These are phyloP conservation scores for Blastocystis sp. DNA, from an alignment of 352 stramenopile genomes.

Conservation along the genomic window DNA sequence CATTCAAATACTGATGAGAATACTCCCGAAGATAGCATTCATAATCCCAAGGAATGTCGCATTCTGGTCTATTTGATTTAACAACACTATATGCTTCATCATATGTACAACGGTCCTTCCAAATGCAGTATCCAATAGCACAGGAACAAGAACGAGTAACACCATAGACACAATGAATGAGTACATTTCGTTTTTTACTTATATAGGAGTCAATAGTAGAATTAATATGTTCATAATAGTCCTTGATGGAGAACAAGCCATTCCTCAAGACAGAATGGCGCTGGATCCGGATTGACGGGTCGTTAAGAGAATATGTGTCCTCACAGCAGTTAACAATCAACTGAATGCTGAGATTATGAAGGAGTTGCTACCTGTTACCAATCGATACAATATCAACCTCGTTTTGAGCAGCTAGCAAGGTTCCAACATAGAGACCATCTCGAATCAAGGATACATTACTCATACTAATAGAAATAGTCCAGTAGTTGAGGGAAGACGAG, in stretches of 20 bases:
- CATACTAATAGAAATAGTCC: too few relatives aligned
- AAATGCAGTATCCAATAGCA: constrained; percentile 55
- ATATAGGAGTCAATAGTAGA: neutral
- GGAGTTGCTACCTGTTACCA: neutral
- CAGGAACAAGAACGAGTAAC: constrained; percentile 43
- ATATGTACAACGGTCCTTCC: constrained; percentile 2
- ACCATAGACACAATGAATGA: constrained; percentile 52
- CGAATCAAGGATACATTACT: constrained; percentile 32
- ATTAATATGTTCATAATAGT: constrained; percentile 22
- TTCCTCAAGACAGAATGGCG: neutral
- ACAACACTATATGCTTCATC: constrained; percentile 20
- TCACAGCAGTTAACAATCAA: constrained; percentile 53
- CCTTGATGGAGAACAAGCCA: neutral
- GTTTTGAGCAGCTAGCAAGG: constrained; percentile 19
- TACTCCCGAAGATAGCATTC: constrained; percentile 46
- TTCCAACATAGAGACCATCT: constrained; percentile 12
- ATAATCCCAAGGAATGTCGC: constrained; percentile 19
- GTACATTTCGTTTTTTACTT: neutral
- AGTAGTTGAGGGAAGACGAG: too few relatives aligned
- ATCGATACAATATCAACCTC: neutral
- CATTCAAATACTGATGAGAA: neutral
- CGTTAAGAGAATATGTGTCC: neutral
- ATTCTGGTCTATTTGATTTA: neutral
- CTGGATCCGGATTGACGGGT: neutral
- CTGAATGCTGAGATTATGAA: neutral